phyloP scores from a whole-genome alignment of 495 filamentous ascomycete genomes.

The Neurospora hispaniola region DNA sequence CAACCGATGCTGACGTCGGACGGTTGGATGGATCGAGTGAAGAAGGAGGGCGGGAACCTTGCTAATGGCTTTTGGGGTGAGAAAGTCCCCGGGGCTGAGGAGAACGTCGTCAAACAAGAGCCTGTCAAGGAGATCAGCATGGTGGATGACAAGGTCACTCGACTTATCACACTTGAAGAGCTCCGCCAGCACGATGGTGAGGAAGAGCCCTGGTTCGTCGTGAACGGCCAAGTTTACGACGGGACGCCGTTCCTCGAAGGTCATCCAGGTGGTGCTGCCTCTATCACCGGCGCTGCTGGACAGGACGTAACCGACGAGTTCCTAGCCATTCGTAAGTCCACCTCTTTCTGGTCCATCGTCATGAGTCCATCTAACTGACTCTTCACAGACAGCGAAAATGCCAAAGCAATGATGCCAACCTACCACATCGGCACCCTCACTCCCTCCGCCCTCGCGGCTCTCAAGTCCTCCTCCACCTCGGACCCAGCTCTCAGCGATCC shows the following conservation, averaged over 20 bases:
- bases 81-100: slow-evolving; percentile 48
- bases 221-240: slow-evolving; percentile 89
- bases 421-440: slow-evolving; percentile 77
- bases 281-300: slow-evolving; percentile 76
- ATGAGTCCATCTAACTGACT: slow-evolving; percentile 1
- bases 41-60: slow-evolving; percentile 74
- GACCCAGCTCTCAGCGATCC: slow-evolving; percentile 32
- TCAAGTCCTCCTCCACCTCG: slow-evolving; percentile 41
- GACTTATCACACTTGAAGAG: slow-evolving; percentile 59
- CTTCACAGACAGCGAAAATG: slow-evolving; percentile 70
- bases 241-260: slow-evolving; percentile 73
- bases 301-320: slow-evolving; percentile 90
- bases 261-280: slow-evolving; percentile 83
- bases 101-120: slow-evolving; percentile 25
- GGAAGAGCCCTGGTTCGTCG: slow-evolving; percentile 77
- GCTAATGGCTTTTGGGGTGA: slow-evolving; percentile 85
- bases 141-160: slow-evolving; percentile 58
- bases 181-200: slow-evolving; percentile 57
- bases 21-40: slow-evolving; percentile 96
- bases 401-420: slow-evolving; percentile 80
- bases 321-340: slow-evolving; percentile 74
- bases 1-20: slow-evolving; percentile 69
- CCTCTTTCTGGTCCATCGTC: not conserved
- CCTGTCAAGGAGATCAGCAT: slow-evolving; percentile 61
- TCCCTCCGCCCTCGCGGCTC: slow-evolving; percentile 67